phyloP scores from a whole-genome alignment of 2,329 filamentous ascomycete genomes.

The Ophiostoma sp. region DNA sequence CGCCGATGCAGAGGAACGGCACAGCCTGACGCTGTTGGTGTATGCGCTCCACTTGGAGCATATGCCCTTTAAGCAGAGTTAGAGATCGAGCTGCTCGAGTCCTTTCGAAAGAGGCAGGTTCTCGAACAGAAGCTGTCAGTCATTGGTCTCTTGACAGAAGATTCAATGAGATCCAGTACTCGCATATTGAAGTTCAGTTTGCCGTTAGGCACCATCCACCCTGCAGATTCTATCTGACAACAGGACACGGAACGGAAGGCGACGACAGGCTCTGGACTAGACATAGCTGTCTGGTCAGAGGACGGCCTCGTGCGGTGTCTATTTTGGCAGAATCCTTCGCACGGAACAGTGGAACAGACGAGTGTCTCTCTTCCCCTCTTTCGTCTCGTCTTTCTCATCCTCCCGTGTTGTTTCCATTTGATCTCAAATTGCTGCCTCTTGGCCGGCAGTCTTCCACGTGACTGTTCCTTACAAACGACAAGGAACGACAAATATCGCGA shows the following conservation, averaged over 20 bases:
- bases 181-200: too few species aligned
- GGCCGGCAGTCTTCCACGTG: background rate
- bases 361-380: background rate
- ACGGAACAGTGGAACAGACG: background rate
- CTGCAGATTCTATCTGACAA: background rate
- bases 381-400: background rate
- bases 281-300: background rate
- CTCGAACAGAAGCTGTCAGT: background rate
- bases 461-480: background rate
- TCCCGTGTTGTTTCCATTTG: background rate
- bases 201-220: background rate
- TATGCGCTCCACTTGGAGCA: background rate
- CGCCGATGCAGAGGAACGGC: background rate
- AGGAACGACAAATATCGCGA: background rate
- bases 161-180: background rate
- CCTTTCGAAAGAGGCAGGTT: background rate
- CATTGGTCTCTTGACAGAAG: background rate
- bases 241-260: background rate
- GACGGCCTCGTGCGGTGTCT: background rate
- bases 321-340: slow-evolving; percentile 12
- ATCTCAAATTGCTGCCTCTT: too few species aligned
- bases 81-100: background rate
- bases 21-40: background rate
- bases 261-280: background rate
- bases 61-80: background rate